Percentiles rank a stretch among this genome's conserved stretches.
Conservation (phyloP, 1,139 yeast genomes). For the Insectozyma bohioensis region DNA sequence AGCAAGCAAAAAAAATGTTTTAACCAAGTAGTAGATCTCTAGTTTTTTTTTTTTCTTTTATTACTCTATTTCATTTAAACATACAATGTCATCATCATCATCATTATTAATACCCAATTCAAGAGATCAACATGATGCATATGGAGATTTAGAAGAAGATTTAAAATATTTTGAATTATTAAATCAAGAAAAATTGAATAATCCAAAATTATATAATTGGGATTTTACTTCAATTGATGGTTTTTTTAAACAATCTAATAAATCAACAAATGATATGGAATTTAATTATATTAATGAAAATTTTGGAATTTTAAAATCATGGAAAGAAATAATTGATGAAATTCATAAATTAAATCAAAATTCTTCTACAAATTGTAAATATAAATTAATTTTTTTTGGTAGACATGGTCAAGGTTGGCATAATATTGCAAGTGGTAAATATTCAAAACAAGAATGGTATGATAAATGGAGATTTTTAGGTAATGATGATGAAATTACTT, state of each 20-base stretch:
- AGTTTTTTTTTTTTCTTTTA: too few species aligned
- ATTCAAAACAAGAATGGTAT: constrained; percentile 61
- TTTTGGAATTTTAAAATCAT: constrained; percentile 48
- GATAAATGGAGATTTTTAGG: constrained; percentile 55
- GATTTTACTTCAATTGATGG: constrained; percentile 45
- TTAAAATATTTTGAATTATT: constrained; percentile 17
- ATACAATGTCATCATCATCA: too few species aligned
- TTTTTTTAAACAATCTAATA: constrained; percentile 51
- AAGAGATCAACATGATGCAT: constrained; percentile 37
- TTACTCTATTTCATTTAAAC: too few species aligned
- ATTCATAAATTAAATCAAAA: constrained; percentile 36
- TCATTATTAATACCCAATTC: constrained; percentile 29
- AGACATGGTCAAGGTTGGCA: constrained; percentile 83
- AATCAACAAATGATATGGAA: constrained; percentile 43
- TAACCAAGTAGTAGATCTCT: too few species aligned
- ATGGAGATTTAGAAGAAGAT: constrained; percentile 35
- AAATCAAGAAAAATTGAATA: not conserved
- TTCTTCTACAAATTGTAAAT: constrained; percentile 32
- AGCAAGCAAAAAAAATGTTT: too few species aligned
- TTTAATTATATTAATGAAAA: constrained; percentile 49
- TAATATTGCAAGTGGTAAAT: constrained; percentile 57
- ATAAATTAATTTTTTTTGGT: constrained; percentile 62
- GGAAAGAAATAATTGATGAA: constrained; percentile 41
- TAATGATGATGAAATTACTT: constrained; percentile 54
- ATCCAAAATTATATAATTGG: constrained; percentile 28